Conservation (phyloP, 1,139 yeast genomes). For the Blastobotrys ciferrii region DNA sequence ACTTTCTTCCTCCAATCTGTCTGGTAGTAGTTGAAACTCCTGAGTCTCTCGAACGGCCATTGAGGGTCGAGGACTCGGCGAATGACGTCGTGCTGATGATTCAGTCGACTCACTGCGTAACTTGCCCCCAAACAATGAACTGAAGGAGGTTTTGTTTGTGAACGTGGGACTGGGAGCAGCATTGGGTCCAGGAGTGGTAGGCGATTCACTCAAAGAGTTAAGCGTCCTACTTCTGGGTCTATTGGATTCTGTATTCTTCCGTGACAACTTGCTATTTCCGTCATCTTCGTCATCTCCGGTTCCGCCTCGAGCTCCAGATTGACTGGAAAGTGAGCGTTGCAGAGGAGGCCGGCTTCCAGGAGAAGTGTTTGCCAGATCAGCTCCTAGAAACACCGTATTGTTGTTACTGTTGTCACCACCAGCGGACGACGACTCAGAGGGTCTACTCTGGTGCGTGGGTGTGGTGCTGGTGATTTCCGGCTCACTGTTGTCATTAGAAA, state of each 20-base stretch:
- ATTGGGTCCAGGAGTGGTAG: constrained; percentile 5
- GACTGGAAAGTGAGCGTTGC: constrained; percentile 10
- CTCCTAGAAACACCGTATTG: neutral
- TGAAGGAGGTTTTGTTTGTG: constrained; percentile 21
- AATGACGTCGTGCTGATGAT: constrained; percentile 12
- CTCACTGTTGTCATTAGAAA: constrained; percentile 16
- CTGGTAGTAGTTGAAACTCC: constrained; percentile 16
- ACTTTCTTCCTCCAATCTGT: constrained; percentile 35
- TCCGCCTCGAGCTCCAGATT: neutral
- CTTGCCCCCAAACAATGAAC: constrained; percentile 22
- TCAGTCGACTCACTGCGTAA: constrained; percentile 19
- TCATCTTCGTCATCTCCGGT: constrained; percentile 3
- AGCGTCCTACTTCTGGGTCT: constrained; percentile 18
- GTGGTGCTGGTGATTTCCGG: neutral
- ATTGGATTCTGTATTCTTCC: neutral
- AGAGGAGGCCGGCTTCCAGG: constrained; percentile 19
- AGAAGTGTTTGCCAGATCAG: constrained; percentile 14
- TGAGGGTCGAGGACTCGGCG: constrained; percentile 23
- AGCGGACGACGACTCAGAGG: neutral
- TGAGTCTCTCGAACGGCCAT: constrained; percentile 10
- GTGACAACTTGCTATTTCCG: constrained; percentile 4
- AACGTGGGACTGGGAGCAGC: constrained; percentile 11
- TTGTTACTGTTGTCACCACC: neutral
- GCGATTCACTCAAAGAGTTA: constrained; percentile 14
- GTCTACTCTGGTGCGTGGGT: neutral